Evolutionary conservation across 2,329 filamentous ascomycete species (phyloP).

Genomic region (Sarocladiaceae sp.): DNA sequence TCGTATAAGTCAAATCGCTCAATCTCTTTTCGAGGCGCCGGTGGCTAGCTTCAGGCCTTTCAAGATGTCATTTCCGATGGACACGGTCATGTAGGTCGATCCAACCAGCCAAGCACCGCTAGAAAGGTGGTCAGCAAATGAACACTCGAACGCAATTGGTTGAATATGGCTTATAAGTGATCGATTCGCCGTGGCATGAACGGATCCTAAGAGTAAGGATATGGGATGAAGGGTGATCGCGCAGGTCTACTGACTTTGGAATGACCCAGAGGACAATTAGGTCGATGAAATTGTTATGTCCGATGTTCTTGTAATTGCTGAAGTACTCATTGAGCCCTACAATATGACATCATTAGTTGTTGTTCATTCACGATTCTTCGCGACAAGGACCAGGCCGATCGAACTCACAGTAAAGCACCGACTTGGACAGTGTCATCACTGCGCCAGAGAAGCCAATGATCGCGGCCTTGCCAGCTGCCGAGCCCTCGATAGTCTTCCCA

Average conservation of each 20-base stretch:
- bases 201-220: too few species aligned
- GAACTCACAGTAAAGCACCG: constrained; percentile 53
- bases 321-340: constrained; percentile 55
- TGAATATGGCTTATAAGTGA: too few species aligned
- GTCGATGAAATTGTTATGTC: constrained; percentile 44
- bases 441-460: constrained; percentile 48
- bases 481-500: constrained; percentile 34
- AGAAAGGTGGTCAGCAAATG: background rate
- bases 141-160: background rate
- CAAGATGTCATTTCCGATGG: constrained; percentile 45
- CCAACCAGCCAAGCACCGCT: constrained; percentile 54
- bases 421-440: constrained; percentile 60
- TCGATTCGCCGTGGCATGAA: too few species aligned
- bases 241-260: constrained; percentile 46
- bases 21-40: constrained; percentile 35
- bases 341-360: too few species aligned
- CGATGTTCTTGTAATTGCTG: constrained; percentile 52
- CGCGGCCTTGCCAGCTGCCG: constrained; percentile 39
- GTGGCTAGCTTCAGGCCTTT: constrained; percentile 38
- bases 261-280: constrained; percentile 53
- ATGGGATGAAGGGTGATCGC: background rate
- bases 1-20: too few species aligned
- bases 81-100: constrained; percentile 47
- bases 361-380: background rate
- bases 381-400: background rate